Evolutionary conservation across 441 rosid genomes (phyloP), one percentile per base, ranked within the genome.

Genomic region (Arabidopsis lyrata): DNA sequence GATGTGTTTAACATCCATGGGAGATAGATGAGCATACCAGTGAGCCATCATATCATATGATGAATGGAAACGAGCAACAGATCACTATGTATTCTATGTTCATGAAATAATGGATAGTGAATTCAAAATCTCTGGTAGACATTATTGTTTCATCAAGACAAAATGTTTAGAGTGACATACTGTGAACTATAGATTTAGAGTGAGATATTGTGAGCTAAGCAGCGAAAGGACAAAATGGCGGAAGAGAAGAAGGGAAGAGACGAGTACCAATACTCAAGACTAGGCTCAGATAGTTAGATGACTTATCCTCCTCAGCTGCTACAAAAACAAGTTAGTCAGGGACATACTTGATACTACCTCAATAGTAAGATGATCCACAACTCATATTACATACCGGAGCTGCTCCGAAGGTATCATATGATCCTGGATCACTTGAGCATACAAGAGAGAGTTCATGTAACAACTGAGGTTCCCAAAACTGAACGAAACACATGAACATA

Each of bases 381-480:
- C 32, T 45, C 61, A 76, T 75, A 76, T 72, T 75, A 87, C 96
- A 31, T 86, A 95, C 99, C 70, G 99, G 98, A 82, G 95, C 95
- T 79, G 95, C 90, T 72, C 98, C 99, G 75, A 95, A 91, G 16
- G 99, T 88, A 83, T 95, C 99, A 78, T 95, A 95, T 62, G 97
- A 89, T 75, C n/a, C n/a, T n/a, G n/a, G n/a, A n/a, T n/a, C n/a
- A n/a, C n/a, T n/a, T n/a, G n/a, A n/a, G n/a, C n/a, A n/a, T n/a
- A n/a, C n/a, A n/a, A n/a, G n/a, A n/a, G n/a, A n/a, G n/a, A n/a
- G n/a, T n/a, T n/a, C n/a, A n/a, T n/a, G n/a, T n/a, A n/a, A n/a
- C n/a, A n/a, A n/a, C n/a, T n/a, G n/a, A n/a, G n/a, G n/a, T n/a
- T n/a, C n/a, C n/a, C n/a, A n/a, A n/a, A n/a, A n/a, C n/a, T n/a